Evolutionary conservation across 805 yeast genomes (phyloP).

Genomic region (Myxozyma vanderwaltii): DNA sequence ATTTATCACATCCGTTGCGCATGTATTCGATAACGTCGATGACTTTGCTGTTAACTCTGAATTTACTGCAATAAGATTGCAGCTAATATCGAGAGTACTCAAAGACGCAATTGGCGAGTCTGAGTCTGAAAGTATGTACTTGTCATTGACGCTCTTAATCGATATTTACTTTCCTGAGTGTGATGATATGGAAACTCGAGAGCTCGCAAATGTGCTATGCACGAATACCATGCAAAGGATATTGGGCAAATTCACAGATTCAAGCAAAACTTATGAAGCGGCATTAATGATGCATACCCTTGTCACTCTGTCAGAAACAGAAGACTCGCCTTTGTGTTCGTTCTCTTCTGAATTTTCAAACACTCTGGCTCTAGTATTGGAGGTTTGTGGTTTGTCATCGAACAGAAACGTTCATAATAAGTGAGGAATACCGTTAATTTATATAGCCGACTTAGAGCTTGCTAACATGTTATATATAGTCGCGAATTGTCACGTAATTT

Average conservation of each 20-base stretch:
- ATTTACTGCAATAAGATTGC: background rate
- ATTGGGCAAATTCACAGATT: background rate
- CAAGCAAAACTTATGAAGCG: background rate
- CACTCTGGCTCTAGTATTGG: slow-evolving; percentile 1
- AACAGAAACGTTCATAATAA: slow-evolving; percentile 13
- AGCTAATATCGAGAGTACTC: background rate
- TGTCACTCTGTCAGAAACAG: background rate
- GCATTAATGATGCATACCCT: background rate
- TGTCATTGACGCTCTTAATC: background rate
- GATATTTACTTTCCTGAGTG: background rate
- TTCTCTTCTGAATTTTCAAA: background rate
- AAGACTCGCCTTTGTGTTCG: background rate
- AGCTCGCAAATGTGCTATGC: background rate
- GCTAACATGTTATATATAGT: background rate
- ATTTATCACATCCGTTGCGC: background rate
- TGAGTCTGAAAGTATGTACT: background rate
- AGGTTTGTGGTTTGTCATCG: background rate
- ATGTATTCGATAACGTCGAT: background rate
- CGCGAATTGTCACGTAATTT: background rate
- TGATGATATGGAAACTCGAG: background rate
- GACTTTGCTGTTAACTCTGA: background rate
- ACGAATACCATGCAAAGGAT: background rate
- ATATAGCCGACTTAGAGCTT: background rate
- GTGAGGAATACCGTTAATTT: background rate
- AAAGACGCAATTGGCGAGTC: background rate